Evolutionary conservation across 768 basidiomycete species (phyloP), one percentile per base, ranked within the genome.

Genomic region (Amanita rubescens): DNA sequence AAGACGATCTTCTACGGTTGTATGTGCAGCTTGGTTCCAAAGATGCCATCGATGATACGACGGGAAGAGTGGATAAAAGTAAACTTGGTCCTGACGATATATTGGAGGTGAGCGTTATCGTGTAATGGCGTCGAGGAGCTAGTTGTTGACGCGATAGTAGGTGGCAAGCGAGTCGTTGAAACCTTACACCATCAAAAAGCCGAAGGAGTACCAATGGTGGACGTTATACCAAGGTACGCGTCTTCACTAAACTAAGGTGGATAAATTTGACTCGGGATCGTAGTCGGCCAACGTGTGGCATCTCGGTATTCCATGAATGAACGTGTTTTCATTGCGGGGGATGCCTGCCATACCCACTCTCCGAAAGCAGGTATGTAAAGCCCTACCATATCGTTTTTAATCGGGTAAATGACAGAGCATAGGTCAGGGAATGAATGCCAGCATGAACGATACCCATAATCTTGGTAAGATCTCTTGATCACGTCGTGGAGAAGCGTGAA

Each of bases 371-470:
- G 82, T 80, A 42, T 42, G 69, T 46, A 19, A 3, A 2, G 22
- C 15, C 12, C 27, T 24, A 5, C 11, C 19, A 20, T 12, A 43
- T 3, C 20, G 10, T 3, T 11, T 7, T 10, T 6, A 43, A 30
- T n/a, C 6, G n/a, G 7, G 19, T 43, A n/a, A 45, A 19, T 27
- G 22, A 32, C 14, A 5, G 17, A 14, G 41, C 3, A 6, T 53
- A 82, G 81, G 85, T 12, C 86, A 88, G 63, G 86, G 84, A 10
- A 83, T 86, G 85, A 86, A 87, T 59, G 85, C 84, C 7, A 81
- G 82, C 56, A 87, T 87, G 81, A 81, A 80, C 46, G 87, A 88
- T 61, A 76, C 81, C 15, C 85, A 85, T 57, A 88, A 88, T 60
- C 74, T 89, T 20, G 76, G 82, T 77, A 55, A 39, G 67, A 55